Percentiles rank a stretch among this genome's conserved stretches.
These are phyloP conservation scores for Trichoderma reesei DNA, from an alignment of 495 filamentous ascomycete genomes.

Conservation along the genomic window DNA sequence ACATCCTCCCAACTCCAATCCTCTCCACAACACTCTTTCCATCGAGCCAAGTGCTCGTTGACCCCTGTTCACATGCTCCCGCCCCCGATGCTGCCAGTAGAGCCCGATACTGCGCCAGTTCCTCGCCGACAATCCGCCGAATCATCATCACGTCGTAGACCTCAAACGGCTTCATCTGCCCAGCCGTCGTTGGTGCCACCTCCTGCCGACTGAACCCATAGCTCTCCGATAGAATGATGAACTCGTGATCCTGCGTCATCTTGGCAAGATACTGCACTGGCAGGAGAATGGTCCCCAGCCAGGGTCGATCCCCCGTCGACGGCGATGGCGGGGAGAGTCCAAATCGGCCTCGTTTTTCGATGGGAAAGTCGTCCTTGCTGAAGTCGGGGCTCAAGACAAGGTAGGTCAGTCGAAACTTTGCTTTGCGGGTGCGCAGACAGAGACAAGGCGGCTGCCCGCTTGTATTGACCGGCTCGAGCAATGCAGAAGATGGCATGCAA, in stretches of 20 bases:
- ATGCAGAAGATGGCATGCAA: not conserved
- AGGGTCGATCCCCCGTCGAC: not conserved
- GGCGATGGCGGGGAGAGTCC: not conserved
- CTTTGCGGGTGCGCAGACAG: not conserved
- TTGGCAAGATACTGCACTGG: not conserved
- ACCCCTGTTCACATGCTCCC: not conserved
- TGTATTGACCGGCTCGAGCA: not conserved
- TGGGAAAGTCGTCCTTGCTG: not conserved
- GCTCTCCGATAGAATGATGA: slow-evolving; percentile 2
- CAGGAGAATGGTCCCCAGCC: not conserved
- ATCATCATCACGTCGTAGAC: not conserved
- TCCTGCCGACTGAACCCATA: not conserved
- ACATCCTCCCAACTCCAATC: not conserved
- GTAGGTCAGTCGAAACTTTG: not conserved
- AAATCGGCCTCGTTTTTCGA: not conserved
- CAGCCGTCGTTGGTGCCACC: not conserved
- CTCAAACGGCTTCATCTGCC: not conserved
- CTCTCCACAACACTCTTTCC: not conserved
- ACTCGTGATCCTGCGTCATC: not conserved
- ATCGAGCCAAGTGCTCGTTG: not conserved
- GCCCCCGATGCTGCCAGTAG: not conserved
- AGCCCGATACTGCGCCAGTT: not conserved
- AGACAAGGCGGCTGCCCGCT: not conserved
- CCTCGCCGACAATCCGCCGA: not conserved
- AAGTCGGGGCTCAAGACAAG: not conserved